These are phyloP conservation scores for Rhizopus arrhizus DNA, from an alignment of 371 early-diverging fungal species.

Conservation along the genomic window DNA sequence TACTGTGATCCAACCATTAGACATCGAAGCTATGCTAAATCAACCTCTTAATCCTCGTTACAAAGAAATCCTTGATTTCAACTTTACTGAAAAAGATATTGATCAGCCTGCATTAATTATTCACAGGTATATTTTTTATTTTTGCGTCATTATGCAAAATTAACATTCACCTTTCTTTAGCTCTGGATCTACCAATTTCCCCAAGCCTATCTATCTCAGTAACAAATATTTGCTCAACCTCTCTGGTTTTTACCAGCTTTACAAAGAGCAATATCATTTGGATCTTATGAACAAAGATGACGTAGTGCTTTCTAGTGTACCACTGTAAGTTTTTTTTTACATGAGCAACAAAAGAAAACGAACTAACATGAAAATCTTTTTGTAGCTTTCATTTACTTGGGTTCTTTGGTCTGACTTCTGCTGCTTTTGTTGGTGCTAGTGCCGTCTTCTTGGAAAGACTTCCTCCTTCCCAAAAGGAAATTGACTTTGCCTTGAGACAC, in stretches of 20 bases:
- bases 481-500: constrained; percentile 3
- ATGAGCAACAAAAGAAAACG: not conserved
- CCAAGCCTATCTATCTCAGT: constrained; percentile 36
- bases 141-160: not conserved
- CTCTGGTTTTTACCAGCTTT: not conserved
- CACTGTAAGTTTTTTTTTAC: constrained; percentile 6
- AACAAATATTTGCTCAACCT: constrained; percentile 22
- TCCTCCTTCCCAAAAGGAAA: constrained; percentile 9
- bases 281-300: not conserved
- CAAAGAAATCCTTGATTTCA: constrained; percentile 1
- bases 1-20: not conserved
- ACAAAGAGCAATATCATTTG: not conserved
- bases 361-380: not conserved
- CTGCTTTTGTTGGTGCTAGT: constrained; percentile 4
- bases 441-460: constrained; percentile 9
- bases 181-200: constrained; percentile 32
- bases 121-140: constrained; percentile 15
- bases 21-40: constrained; percentile 13
- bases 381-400: constrained; percentile 16
- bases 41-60: constrained; percentile 16
- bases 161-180: constrained; percentile 8
- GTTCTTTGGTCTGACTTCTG: not conserved
- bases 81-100: constrained; percentile 8
- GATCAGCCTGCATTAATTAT: constrained; percentile 9
- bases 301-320: constrained; percentile 1